Percentiles rank a stretch among this genome's conserved stretches.
phyloP scores from a whole-genome alignment of 352 stramenopile species.

The Blastocystis sp. region DNA sequence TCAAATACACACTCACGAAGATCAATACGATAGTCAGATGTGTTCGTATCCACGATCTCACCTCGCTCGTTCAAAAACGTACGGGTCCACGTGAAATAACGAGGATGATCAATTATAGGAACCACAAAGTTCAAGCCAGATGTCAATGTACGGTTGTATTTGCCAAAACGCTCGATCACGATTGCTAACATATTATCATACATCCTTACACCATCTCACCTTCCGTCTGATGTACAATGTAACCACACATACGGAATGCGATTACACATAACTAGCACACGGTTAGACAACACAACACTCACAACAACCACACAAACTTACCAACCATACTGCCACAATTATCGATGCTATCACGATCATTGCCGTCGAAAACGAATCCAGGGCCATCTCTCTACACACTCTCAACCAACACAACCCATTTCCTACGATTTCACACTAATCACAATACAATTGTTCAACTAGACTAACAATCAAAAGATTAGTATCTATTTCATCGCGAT shows the following conservation, averaged over 20 bases:
- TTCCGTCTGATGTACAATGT: slow-evolving; percentile 69
- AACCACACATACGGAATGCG: slow-evolving; percentile 10
- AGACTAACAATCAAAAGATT: neutral
- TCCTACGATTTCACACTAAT: neutral
- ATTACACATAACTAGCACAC: neutral
- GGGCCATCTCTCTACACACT: neutral
- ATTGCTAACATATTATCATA: slow-evolving; percentile 66
- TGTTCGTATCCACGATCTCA: slow-evolving; percentile 59
- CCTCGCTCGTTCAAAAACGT: slow-evolving; percentile 56
- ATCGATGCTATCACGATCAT: neutral
- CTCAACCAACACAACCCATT: neutral
- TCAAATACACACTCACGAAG: slow-evolving; percentile 72
- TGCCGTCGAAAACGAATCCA: neutral
- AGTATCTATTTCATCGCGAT: neutral
- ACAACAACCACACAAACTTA: neutral
- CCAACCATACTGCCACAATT: neutral
- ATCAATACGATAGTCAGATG: slow-evolving; percentile 72
- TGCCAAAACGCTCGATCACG: slow-evolving; percentile 73
- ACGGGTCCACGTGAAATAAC: slow-evolving; percentile 71
- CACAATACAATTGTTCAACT: neutral
- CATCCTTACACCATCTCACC: neutral
- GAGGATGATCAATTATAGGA: slow-evolving; percentile 71
- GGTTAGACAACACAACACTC: neutral
- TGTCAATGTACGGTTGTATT: slow-evolving; percentile 70
- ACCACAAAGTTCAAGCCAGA: slow-evolving; percentile 72